Conservation (phyloP, 768 basidiomycete species). For the Tulasnella sp. region DNA sequence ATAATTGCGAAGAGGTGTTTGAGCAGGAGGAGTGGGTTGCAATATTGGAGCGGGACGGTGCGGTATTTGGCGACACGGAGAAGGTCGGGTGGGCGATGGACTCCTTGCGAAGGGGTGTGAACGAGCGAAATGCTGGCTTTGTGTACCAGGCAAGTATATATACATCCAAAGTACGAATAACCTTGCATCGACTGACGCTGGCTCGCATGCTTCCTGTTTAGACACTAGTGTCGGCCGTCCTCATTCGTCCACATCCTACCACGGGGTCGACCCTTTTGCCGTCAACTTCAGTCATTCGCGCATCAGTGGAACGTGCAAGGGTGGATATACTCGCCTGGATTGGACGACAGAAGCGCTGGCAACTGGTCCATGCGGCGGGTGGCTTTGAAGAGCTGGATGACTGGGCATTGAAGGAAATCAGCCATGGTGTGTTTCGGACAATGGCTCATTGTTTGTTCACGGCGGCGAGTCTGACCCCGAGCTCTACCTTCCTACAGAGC, state of each 20-base stretch:
- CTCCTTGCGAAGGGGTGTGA: slow-evolving; percentile 49
- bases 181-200: neutral
- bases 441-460: neutral
- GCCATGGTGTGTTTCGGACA: slow-evolving; percentile 47
- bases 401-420: slow-evolving; percentile 85
- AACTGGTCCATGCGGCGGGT: slow-evolving; percentile 58
- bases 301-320: slow-evolving; percentile 58
- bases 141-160: slow-evolving; percentile 60
- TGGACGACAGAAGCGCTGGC: slow-evolving; percentile 52
- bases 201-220: too few relatives aligned
- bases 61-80: slow-evolving; percentile 67
- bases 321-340: slow-evolving; percentile 63
- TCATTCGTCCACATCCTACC: slow-evolving; percentile 55
- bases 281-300: slow-evolving; percentile 57
- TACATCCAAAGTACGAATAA: neutral
- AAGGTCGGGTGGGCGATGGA: slow-evolving; percentile 68
- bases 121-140: slow-evolving; percentile 48
- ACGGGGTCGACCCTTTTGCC: slow-evolving; percentile 51
- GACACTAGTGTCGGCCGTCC: slow-evolving; percentile 62
- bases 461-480: slow-evolving; percentile 5
- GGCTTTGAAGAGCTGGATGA: slow-evolving; percentile 75
- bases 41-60: slow-evolving; percentile 63
- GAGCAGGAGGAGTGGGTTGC: slow-evolving; percentile 59
- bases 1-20: slow-evolving; percentile 54
- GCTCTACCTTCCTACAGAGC: slow-evolving; percentile 36